phyloP scores from a whole-genome alignment of 805 yeast genomes.

The Torulaspora delbrueckii region DNA sequence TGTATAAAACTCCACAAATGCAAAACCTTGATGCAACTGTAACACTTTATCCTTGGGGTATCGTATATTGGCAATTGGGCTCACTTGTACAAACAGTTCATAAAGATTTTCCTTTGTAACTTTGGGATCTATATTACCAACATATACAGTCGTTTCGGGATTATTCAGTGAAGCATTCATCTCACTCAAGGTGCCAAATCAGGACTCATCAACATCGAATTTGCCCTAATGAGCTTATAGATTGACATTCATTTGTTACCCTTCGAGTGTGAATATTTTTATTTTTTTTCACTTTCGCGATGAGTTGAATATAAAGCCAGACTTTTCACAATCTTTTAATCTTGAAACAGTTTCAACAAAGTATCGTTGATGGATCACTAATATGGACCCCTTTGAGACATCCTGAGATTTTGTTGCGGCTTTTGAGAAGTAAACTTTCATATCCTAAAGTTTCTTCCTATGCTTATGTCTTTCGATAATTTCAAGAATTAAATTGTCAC shows the following conservation, averaged over 20 bases:
- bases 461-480: neutral
- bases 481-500: neutral
- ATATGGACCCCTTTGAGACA: neutral
- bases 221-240: conserved; percentile 2
- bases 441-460: neutral
- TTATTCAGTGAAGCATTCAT: conserved; percentile 11
- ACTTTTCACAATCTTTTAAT: neutral
- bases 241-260: neutral
- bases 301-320: neutral
- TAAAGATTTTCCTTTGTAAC: conserved; percentile 68
- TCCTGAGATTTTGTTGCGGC: neutral
- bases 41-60: conserved; percentile 76
- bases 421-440: neutral
- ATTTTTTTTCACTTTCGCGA: neutral
- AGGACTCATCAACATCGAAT: neutral
- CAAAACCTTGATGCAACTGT: conserved; percentile 76
- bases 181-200: neutral
- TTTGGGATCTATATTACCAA: conserved; percentile 76
- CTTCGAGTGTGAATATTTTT: neutral
- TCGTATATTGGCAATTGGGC: conserved; percentile 65
- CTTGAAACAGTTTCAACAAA: neutral
- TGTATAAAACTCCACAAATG: conserved; percentile 68
- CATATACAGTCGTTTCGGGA: conserved; percentile 48
- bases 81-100: conserved; percentile 81
- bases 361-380: conserved; percentile 3